A percentile compares a stretch with the other conserved stretches of the same genome.
Evolutionary conservation across 345 rosid species (phyloP).

Genomic region (Boechera retrofracta): DNA sequence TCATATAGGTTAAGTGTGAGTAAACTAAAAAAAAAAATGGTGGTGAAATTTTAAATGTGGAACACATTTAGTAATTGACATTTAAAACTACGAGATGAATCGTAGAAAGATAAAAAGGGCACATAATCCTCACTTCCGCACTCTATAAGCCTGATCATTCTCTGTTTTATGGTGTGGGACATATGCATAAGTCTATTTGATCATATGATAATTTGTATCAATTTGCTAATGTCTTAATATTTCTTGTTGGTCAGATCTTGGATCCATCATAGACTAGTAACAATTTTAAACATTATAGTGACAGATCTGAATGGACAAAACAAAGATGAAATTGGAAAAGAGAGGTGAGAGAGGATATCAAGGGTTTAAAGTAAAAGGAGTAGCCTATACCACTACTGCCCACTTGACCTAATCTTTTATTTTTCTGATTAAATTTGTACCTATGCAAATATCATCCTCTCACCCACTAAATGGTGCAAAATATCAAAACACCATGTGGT

Average conservation of each 20-base stretch:
- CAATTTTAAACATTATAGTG: constrained; percentile 26
- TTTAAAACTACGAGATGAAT: not conserved
- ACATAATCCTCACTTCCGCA: not conserved
- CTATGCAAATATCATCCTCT: constrained; percentile 21
- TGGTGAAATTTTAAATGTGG: not conserved
- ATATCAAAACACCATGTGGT: constrained; percentile 36
- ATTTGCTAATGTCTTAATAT: constrained; percentile 27
- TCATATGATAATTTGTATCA: not conserved
- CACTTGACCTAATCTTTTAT: constrained; percentile 30
- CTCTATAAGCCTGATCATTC: constrained; percentile 3
- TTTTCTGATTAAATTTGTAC: not conserved
- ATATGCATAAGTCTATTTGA: not conserved
- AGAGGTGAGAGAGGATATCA: constrained; percentile 24
- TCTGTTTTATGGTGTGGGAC: constrained; percentile 3
- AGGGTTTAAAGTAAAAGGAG: constrained; percentile 34
- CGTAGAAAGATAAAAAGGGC: not conserved
- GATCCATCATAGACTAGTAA: constrained; percentile 25
- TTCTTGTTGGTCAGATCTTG: constrained; percentile 20
- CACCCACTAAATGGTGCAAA: constrained; percentile 40
- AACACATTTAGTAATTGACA: not conserved
- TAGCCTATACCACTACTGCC: constrained; percentile 26
- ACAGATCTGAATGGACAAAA: constrained; percentile 25
- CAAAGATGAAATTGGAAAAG: constrained; percentile 32
- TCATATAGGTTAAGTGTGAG: not conserved
- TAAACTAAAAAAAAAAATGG: not conserved